phyloP scores from a whole-genome alignment of 2,329 filamentous ascomycete genomes.

The Capronia americana region DNA sequence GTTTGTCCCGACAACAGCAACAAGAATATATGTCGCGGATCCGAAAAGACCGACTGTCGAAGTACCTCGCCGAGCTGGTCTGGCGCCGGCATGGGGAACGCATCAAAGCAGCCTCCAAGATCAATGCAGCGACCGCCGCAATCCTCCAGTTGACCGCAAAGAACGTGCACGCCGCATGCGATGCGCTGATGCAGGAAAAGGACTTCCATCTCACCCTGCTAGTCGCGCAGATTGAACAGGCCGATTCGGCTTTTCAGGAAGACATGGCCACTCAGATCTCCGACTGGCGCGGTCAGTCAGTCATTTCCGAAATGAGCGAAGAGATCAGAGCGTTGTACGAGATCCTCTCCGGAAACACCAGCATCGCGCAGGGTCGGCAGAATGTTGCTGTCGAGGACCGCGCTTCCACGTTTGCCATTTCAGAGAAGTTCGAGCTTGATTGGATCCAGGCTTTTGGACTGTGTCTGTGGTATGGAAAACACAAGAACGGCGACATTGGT shows the following conservation, averaged over 20 bases:
- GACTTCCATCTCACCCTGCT: constrained; percentile 86
- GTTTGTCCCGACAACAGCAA: constrained; percentile 49
- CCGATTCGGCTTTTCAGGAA: constrained; percentile 68
- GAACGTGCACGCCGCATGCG: constrained; percentile 81
- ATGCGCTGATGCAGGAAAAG: constrained; percentile 73
- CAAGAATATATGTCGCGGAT: constrained; percentile 52
- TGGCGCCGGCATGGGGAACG: constrained; percentile 71
- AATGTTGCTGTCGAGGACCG: constrained; percentile 80
- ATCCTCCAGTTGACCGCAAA: constrained; percentile 79
- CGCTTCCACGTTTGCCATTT: constrained; percentile 78
- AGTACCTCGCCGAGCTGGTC: constrained; percentile 51
- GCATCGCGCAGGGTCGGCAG: constrained; percentile 75
- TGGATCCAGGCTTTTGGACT: constrained; percentile 95
- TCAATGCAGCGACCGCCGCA: constrained; percentile 78
- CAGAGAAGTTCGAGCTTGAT: constrained; percentile 81
- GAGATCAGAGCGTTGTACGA: constrained; percentile 87
- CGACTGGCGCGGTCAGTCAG: constrained; percentile 81
- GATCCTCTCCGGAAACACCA: constrained; percentile 85
- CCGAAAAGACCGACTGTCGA: constrained; percentile 55
- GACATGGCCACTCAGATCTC: constrained; percentile 81
- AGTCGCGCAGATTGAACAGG: constrained; percentile 77
- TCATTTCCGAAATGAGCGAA: constrained; percentile 85
- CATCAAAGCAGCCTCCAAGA: constrained; percentile 57
- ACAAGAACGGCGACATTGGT: constrained; percentile 71
- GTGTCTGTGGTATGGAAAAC: constrained; percentile 84